Conservation (phyloP, 345 rosid species). For the Rhodamnia argentea region DNA sequence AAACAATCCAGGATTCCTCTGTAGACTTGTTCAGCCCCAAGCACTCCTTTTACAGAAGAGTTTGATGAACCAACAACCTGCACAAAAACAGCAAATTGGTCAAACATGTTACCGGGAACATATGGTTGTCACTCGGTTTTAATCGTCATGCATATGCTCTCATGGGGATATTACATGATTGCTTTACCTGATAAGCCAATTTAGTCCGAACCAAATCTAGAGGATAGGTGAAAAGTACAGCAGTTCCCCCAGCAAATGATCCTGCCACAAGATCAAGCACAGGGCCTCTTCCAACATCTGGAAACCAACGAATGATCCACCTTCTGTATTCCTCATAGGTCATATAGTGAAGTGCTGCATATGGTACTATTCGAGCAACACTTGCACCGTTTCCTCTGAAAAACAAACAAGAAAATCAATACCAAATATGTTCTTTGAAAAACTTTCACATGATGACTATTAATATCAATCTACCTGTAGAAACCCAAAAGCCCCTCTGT, state of each 20-base stretch:
- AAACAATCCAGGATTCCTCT: conserved; percentile 81
- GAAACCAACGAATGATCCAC: conserved; percentile 65
- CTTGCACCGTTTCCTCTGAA: conserved; percentile 86
- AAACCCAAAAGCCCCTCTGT: conserved; percentile 88
- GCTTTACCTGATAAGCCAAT: conserved; percentile 81
- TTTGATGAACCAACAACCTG: conserved; percentile 64
- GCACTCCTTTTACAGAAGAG: conserved; percentile 18
- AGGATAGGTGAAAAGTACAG: conserved; percentile 87
- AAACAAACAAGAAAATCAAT: conserved; percentile 1
- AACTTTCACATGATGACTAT: neutral
- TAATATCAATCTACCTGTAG: conserved; percentile 47
- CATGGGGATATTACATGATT: neutral
- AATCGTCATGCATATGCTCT: neutral
- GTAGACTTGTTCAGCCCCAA: conserved; percentile 35
- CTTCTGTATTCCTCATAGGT: conserved; percentile 85
- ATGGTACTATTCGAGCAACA: conserved; percentile 88
- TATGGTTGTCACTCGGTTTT: neutral
- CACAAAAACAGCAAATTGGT: conserved; percentile 9
- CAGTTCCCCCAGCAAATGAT: conserved; percentile 90
- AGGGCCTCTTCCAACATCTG: conserved; percentile 64
- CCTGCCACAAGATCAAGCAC: conserved; percentile 89
- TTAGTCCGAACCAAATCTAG: conserved; percentile 83
- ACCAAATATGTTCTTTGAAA: neutral
- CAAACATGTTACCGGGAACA: neutral
- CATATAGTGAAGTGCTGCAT: conserved; percentile 96